Evolutionary conservation across 495 filamentous ascomycete species (phyloP).

Genomic region (Xylaria flabelliformis): DNA sequence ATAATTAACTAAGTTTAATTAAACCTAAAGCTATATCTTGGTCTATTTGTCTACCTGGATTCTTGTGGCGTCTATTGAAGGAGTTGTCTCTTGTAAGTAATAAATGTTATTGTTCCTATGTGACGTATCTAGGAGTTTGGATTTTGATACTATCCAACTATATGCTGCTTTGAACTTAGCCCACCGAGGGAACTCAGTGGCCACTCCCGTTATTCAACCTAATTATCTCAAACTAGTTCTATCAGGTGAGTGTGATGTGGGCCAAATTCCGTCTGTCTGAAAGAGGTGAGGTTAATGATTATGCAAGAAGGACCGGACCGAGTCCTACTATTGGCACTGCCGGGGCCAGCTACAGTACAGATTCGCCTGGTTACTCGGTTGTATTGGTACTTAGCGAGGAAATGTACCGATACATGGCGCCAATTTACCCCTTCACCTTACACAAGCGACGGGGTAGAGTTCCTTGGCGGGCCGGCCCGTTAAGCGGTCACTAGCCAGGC

Average conservation of each 20-base stretch:
- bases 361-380: not conserved
- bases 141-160: not conserved
- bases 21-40: not conserved
- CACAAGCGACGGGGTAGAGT: not conserved
- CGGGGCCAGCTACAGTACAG: not conserved
- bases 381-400: slow-evolving; percentile 4
- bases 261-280: not conserved
- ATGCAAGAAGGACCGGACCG: not conserved
- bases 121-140: not conserved
- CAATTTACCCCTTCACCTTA: not conserved
- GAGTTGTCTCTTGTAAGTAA: not conserved
- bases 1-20: not conserved
- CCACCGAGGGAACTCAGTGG: not conserved
- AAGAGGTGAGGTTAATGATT: not conserved
- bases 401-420: not conserved
- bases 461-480: not conserved
- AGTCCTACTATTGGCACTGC: not conserved
- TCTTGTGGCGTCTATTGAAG: not conserved
- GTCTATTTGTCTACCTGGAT: not conserved
- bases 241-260: slow-evolving; percentile 5
- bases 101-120: not conserved
- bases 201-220: not conserved
- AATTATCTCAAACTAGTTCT: not conserved
- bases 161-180: not conserved
- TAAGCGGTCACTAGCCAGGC: not conserved